Base-by-base conservation (phyloP, 1,284 basidiomycete genomes). In the Pyrrhoderma noxium region DNA sequence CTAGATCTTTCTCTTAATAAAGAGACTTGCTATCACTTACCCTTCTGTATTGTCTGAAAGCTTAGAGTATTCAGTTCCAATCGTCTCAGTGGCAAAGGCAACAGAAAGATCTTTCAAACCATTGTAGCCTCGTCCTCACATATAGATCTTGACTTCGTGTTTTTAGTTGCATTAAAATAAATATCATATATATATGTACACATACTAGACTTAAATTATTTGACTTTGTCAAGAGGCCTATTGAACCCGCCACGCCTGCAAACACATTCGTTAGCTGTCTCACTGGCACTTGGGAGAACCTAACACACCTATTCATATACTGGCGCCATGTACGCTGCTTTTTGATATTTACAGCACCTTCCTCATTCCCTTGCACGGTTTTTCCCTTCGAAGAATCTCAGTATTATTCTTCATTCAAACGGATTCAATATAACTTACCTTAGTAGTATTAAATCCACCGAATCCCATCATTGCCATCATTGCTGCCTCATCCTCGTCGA, bases 391-490 rank as follows among this genome's bases (percentile, higher is more conserved):
- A 47, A 37, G 25, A 34, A 38, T 19, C 25, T 46, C 19, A 14
- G 31, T 22, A 40, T 46, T 35, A 57, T 44, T 43, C 14, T 21
- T 21, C 21, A 22, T 56, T 18, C 54, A 16, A 18, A n/a, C 41
- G 3, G 35, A 25, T 42, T 23, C 39, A 18, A 35, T 22, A 19
- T 1, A 23, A 64, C 76, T 53, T 59, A 91, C 92, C 73, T 97
- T 96, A 0, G 94, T 96, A 0, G 82, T 77, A 5, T 87, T 91
- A 64, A 98, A 98, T 1, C 91, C 90, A 45, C 71, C 66, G 62
- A 98, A 73, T 41, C 94, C 94, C 89, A 98, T 93, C 78, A 85
- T 81, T 23, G 85, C 79, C 72, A 87, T 89, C 87, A 97, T 93
- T 45, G 79, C 82, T 40, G 77, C 77, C 34, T 91, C 89, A 52